Evolutionary conservation across 1,284 basidiomycete species (phyloP).

Genomic region (Leccinum pachyderme): DNA sequence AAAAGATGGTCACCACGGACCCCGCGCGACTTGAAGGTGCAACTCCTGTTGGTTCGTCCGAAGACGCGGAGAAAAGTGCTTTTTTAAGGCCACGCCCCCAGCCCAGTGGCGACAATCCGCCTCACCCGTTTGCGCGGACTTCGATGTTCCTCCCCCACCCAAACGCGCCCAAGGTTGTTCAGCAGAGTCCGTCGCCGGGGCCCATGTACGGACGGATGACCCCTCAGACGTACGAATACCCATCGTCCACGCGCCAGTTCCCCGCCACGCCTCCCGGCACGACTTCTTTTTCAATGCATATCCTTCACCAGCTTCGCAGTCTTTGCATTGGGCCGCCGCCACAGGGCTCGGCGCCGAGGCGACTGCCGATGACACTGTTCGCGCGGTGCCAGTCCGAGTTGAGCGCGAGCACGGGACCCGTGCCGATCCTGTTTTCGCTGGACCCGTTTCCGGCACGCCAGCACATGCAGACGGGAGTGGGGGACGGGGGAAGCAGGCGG

Average conservation of each 20-base stretch:
- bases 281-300: constrained; percentile 27
- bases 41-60: background rate
- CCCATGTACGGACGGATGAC: constrained; percentile 58
- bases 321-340: constrained; percentile 4
- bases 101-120: constrained; percentile 10
- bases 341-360: constrained; percentile 19
- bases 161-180: constrained; percentile 58
- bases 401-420: constrained; percentile 50
- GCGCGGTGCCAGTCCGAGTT: constrained; percentile 59
- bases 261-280: constrained; percentile 20
- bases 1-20: constrained; percentile 11
- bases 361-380: constrained; percentile 56
- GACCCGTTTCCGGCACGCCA: constrained; percentile 48
- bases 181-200: constrained; percentile 34
- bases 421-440: constrained; percentile 61
- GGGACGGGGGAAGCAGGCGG: background rate
- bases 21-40: background rate
- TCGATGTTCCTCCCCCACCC: constrained; percentile 71
- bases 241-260: background rate
- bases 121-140: constrained; percentile 38
- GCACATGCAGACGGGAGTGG: background rate
- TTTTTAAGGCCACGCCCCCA: constrained; percentile 29
- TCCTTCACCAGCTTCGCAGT: constrained; percentile 31
- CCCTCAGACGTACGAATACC: constrained; percentile 17
- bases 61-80: constrained; percentile 16